Evolutionary conservation across 1,284 basidiomycete species (phyloP).

Genomic region (Papiliotrema terrestris): DNA sequence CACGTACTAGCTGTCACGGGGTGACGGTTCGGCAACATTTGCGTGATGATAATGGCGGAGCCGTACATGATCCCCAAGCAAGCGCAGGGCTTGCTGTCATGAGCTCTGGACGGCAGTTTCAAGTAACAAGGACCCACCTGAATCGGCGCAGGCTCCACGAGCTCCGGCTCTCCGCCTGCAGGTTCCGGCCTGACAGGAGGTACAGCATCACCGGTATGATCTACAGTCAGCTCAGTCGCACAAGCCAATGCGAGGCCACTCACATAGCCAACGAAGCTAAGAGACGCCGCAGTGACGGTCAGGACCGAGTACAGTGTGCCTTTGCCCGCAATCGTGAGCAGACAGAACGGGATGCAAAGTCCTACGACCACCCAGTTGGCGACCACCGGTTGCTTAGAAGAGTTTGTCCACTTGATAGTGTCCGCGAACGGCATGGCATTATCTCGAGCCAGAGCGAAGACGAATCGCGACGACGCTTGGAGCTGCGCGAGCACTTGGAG

Average conservation of each 20-base stretch:
- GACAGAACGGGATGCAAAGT: conserved; percentile 35
- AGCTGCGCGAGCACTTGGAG: conserved; percentile 45
- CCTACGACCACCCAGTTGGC: conserved; percentile 40
- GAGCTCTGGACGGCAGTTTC: background rate
- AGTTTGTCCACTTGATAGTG: conserved; percentile 35
- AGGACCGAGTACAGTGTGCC: conserved; percentile 35
- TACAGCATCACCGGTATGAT: conserved; percentile 38
- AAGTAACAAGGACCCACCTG: conserved; percentile 18
- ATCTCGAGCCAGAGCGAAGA: conserved; percentile 46
- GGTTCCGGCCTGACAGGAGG: conserved; percentile 36
- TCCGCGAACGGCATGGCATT: conserved; percentile 46
- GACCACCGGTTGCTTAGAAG: conserved; percentile 34
- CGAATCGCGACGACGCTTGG: conserved; percentile 46
- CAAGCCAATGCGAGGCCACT: conserved; percentile 11
- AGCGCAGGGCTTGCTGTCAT: conserved; percentile 34
- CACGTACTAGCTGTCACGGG: conserved; percentile 34
- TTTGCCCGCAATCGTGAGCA: conserved; percentile 23
- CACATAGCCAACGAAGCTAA: conserved; percentile 44
- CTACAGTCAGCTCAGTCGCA: conserved; percentile 7
- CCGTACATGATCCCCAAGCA: conserved; percentile 31
- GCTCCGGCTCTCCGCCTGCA: conserved; percentile 42
- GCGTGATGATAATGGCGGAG: conserved; percentile 28
- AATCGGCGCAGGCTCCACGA: conserved; percentile 40
- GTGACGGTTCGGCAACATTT: conserved; percentile 31
- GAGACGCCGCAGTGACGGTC: conserved; percentile 32